Conservation (phyloP, 306 rosid genomes). For the Biancaea sappan region DNA sequence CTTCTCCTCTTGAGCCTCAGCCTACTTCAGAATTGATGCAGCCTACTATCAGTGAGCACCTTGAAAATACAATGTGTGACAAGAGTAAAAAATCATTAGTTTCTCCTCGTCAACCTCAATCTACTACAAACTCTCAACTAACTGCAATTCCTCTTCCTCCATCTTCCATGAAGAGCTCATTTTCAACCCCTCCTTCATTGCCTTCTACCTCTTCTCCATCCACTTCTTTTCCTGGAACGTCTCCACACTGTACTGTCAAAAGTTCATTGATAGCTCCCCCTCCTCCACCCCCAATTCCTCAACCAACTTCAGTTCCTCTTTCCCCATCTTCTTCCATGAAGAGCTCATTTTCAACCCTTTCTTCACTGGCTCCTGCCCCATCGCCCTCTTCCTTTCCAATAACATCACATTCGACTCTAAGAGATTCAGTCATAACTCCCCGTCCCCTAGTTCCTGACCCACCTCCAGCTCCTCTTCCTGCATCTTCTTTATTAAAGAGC, state of each 20-base stretch:
- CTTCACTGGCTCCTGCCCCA: too few relatives aligned
- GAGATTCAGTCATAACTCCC: conserved; percentile 30
- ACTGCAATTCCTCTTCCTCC: conserved; percentile 9
- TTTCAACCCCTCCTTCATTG: conserved; percentile 27
- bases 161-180: conserved; percentile 3
- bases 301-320: conserved; percentile 28
- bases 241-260: conserved; percentile 28
- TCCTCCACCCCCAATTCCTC: conserved; percentile 30
- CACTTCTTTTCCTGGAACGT: conserved; percentile 32
- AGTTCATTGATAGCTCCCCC: conserved; percentile 32
- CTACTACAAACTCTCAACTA: not conserved
- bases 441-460: conserved; percentile 35
- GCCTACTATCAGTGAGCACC: conserved; percentile 23
- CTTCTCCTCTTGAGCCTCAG: conserved; percentile 31
- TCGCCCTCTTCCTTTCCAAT: too few relatives aligned
- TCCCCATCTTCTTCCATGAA: conserved; percentile 15
- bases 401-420: not conserved
- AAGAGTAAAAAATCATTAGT: conserved; percentile 21
- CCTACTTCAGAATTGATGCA: conserved; percentile 31
- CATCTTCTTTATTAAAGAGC: not conserved
- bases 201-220: conserved; percentile 35
- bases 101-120: not conserved
- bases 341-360: not conserved
- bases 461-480: conserved; percentile 10
- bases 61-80: conserved; percentile 35